Base-by-base conservation (phyloP, 2,329 filamentous ascomycete genomes). In the Diaporthe citriasiana region DNA sequence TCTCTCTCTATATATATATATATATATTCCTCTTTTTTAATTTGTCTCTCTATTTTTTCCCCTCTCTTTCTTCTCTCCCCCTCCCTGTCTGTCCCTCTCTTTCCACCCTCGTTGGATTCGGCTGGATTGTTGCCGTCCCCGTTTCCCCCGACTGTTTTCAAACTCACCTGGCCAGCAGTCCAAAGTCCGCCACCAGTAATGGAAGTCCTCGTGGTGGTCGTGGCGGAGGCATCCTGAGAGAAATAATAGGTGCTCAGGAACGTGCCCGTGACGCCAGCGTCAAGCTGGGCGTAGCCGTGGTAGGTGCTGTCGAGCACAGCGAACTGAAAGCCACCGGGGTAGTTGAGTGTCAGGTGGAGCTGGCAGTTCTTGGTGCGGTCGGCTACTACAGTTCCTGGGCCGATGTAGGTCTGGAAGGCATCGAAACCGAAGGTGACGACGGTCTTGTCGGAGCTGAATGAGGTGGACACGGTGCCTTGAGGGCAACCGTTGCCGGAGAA, bases 221-320 rank as follows among this genome's bases (percentile, higher is more conserved):
- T 86, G 42, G 84, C 83, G 17, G 77, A 76, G 35, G 85, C 84
- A 70, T 85, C 85, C 79, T 87, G 84, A 53, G 82, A 84, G 81
- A 87, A 87, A 81, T 84, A 87, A 80, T 86, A 87, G 56, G 85
- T 86, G 78, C 83, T 85, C 78, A 82, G 84, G 79, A 86, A 86
- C 68, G 81, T 83, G 38, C 85, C 85, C 9, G 83, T 85, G 68
- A 86, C 82, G 51, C 84, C 84, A 69, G 77, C 70, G 68, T 87
- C 85, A n/a, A 87, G 83, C 79, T 85, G 84, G 1, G 85, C 85
- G 74, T 84, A 87, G 74, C 85, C 85, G 82, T 86, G 85, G 81
- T 87, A 87, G n/a, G 85, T 86, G 75, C 83, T 84, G 77, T 86
- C 84, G 53, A 87, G 82, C 27, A 86, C 81, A 59, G 85, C 79